A percentile compares a stretch with the other conserved stretches of the same genome.
phyloP scores from a whole-genome alignment of 2,329 filamentous ascomycete genomes.

The Trichoderma afroharzianum region DNA sequence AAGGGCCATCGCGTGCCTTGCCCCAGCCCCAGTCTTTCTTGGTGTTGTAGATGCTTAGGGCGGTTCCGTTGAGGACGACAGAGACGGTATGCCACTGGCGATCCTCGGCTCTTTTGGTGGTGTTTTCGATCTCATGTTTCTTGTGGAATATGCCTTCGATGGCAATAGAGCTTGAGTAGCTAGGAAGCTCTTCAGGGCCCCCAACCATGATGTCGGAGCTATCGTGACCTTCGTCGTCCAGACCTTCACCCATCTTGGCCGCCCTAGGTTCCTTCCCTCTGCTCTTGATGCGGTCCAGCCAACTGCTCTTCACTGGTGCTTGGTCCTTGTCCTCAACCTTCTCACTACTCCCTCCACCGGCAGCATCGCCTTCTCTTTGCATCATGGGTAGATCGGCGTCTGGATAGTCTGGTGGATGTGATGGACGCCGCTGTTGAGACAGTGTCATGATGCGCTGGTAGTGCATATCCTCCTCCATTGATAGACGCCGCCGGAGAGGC shows the following conservation, averaged over 20 bases:
- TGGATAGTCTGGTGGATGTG: constrained; percentile 47
- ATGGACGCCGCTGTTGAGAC: constrained; percentile 37
- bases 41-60: constrained; percentile 60
- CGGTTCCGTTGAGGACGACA: constrained; percentile 63
- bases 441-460: constrained; percentile 51
- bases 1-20: constrained; percentile 45
- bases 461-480: constrained; percentile 53
- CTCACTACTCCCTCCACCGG: constrained; percentile 16
- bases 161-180: constrained; percentile 54
- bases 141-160: constrained; percentile 56
- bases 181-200: constrained; percentile 38
- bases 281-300: constrained; percentile 15
- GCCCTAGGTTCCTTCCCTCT: constrained; percentile 10
- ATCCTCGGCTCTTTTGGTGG: constrained; percentile 58
- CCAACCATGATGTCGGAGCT: not conserved
- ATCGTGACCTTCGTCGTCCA: not conserved
- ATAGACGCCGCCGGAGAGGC: constrained; percentile 45
- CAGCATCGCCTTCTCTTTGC: constrained; percentile 25
- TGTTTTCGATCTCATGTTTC: constrained; percentile 65
- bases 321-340: not conserved
- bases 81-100: constrained; percentile 63
- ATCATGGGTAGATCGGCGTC: constrained; percentile 20
- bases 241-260: not conserved
- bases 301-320: not conserved
- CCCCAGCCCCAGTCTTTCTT: constrained; percentile 56